phyloP scores from a whole-genome alignment of 352 stramenopile species.

The Phytophthora podocarpi region DNA sequence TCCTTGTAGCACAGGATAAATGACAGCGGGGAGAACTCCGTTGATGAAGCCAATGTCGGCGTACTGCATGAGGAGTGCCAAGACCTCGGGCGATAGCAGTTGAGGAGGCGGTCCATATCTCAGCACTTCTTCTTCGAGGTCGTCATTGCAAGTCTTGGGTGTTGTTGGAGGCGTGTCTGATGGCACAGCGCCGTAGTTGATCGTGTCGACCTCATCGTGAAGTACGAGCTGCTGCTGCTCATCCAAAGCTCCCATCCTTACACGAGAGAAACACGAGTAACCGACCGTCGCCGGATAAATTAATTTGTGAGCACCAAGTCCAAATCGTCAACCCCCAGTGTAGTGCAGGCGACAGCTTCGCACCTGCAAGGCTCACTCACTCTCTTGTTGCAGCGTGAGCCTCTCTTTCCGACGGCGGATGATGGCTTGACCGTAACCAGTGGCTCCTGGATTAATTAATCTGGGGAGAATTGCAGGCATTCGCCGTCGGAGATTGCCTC shows the following conservation, averaged over 20 bases:
- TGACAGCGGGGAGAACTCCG: constrained; percentile 48
- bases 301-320: constrained; percentile 15
- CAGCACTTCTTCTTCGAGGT: constrained; percentile 38
- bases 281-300: constrained; percentile 20
- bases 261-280: neutral
- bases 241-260: constrained; percentile 25
- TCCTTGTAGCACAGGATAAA: constrained; percentile 63
- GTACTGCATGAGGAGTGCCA: constrained; percentile 58
- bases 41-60: constrained; percentile 57
- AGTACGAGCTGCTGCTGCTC: constrained; percentile 32
- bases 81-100: constrained; percentile 37
- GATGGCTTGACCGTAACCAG: neutral
- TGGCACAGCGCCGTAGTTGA: constrained; percentile 24
- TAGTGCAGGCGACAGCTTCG: too few species aligned
- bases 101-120: constrained; percentile 33
- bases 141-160: neutral
- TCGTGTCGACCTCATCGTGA: constrained; percentile 3
- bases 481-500: neutral
- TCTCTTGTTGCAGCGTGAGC: neutral
- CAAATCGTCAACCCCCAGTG: constrained; percentile 11
- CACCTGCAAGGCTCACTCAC: too few species aligned
- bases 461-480: constrained; percentile 11
- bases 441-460: constrained; percentile 22
- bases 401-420: constrained; percentile 25
- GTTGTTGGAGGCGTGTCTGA: constrained; percentile 1